These are phyloP conservation scores for Magnaporthales sp. DNA, from an alignment of 2,329 filamentous ascomycete species.

Conservation along the genomic window DNA sequence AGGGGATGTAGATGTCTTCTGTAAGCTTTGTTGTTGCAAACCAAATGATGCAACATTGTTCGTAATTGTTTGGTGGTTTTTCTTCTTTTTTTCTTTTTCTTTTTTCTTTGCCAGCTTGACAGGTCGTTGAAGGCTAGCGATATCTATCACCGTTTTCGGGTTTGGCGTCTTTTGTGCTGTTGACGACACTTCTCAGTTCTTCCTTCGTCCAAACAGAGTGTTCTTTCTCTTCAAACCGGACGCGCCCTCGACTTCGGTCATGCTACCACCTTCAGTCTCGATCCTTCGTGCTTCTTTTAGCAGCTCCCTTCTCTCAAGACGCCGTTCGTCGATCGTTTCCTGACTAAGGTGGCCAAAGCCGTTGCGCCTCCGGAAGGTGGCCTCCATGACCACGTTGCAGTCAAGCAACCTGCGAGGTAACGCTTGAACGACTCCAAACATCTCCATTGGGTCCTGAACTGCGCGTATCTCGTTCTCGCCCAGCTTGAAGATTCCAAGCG, in stretches of 20 bases:
- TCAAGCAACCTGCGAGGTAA: slow-evolving; percentile 76
- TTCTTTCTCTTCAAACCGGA: slow-evolving; percentile 25
- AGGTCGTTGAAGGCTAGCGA: too few relatives aligned
- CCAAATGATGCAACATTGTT: neutral
- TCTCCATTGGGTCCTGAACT: slow-evolving; percentile 83
- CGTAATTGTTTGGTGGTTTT: too few relatives aligned
- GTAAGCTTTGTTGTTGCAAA: neutral
- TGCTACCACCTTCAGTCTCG: slow-evolving; percentile 15
- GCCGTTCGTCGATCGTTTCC: slow-evolving; percentile 67
- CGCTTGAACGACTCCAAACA: slow-evolving; percentile 88
- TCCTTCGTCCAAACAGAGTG: slow-evolving; percentile 35
- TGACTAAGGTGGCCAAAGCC: slow-evolving; percentile 78
- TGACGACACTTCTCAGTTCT: slow-evolving; percentile 14
- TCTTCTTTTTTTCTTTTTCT: neutral
- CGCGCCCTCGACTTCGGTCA: slow-evolving; percentile 20
- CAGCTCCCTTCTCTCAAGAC: slow-evolving; percentile 55
- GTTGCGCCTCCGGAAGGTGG: slow-evolving; percentile 71
- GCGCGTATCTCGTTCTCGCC: slow-evolving; percentile 73
- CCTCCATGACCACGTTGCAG: slow-evolving; percentile 72
- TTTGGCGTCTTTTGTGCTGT: neutral
- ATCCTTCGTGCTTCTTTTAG: slow-evolving; percentile 33
- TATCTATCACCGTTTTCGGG: neutral
- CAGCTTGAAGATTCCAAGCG: slow-evolving; percentile 82
- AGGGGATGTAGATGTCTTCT: neutral
- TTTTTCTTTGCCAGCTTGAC: neutral